Conservation (phyloP, 148 eudicot genomes). For the Spergularia marina region DNA sequence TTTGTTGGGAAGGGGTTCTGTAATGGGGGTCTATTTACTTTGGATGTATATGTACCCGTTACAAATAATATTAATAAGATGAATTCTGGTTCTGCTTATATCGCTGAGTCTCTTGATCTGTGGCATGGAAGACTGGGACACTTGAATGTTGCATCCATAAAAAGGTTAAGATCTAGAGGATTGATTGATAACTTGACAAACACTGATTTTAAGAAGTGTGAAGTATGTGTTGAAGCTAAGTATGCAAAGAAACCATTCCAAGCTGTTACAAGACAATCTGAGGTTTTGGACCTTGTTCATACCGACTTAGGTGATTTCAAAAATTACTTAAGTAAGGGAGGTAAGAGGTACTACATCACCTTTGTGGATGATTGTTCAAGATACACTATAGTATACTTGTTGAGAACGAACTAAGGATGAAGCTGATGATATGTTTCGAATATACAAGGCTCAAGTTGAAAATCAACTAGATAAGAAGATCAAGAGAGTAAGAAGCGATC, state of each 20-base stretch:
- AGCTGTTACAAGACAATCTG: too few species aligned
- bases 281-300: not conserved
- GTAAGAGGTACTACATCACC: constrained; percentile 1
- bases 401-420: not conserved
- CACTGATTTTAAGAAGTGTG: too few species aligned
- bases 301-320: constrained; percentile 8
- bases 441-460: not conserved
- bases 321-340: too few species aligned
- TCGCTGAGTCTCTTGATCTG: not conserved
- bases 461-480: not conserved
- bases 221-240: too few species aligned
- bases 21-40: too few species aligned
- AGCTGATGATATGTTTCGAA: not conserved
- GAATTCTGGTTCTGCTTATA: too few species aligned
- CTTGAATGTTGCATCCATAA: not conserved
- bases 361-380: constrained; percentile 13
- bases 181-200: too few species aligned
- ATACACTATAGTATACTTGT: not conserved
- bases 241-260: too few species aligned
- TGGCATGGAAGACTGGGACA: not conserved
- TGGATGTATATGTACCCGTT: too few species aligned
- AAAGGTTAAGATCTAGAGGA: not conserved
- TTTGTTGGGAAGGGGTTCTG: too few species aligned
- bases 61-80: too few species aligned
- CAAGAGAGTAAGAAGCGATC: not conserved